These are phyloP conservation scores for Colletotrichum caudatum DNA, from an alignment of 2,329 filamentous ascomycete genomes.

Conservation along the genomic window DNA sequence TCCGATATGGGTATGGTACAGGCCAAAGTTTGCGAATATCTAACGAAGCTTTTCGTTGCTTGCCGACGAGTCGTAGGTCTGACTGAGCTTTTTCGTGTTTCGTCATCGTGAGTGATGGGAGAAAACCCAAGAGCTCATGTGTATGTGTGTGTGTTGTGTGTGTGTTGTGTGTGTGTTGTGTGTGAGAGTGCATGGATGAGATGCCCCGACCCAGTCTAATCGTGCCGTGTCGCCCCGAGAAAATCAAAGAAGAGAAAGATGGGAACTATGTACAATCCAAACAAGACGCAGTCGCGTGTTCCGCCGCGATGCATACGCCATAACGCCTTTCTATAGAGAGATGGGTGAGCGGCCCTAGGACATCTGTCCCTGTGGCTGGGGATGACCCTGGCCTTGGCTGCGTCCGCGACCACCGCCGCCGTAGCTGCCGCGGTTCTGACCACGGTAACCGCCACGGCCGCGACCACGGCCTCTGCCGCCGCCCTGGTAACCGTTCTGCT, in stretches of 20 bases:
- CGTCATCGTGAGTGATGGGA: conserved; percentile 36
- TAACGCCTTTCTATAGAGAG: conserved; percentile 39
- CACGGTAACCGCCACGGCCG: conserved; percentile 44
- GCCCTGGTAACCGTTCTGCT: conserved; percentile 50
- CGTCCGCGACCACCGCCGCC: conserved; percentile 29
- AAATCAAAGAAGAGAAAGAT: conserved; percentile 24
- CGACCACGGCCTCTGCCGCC: conserved; percentile 48
- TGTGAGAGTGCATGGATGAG: conserved; percentile 27
- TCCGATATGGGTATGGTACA: conserved; percentile 41
- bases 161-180: too few relatives aligned
- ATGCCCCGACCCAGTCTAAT: conserved; percentile 41
- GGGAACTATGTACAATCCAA: conserved; percentile 45
- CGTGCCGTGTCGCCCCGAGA: conserved; percentile 35
- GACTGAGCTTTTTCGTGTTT: conserved; percentile 37
- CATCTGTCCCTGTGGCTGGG: conserved; percentile 45
- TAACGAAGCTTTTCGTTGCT: conserved; percentile 38
- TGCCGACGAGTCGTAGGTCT: conserved; percentile 33
- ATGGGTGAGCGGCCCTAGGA: conserved; percentile 47
- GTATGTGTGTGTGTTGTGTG: too few relatives aligned
- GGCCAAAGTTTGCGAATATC: conserved; percentile 42
- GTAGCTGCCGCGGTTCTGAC: conserved; percentile 37
- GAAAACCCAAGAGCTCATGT: conserved; percentile 17
- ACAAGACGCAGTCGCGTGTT: conserved; percentile 34
- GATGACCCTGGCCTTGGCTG: conserved; percentile 42
- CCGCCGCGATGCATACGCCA: conserved; percentile 33